A percentile compares a stretch with the other conserved stretches of the same genome.
These are phyloP conservation scores for Paraphaeosphaeria sporulosa DNA, from an alignment of 2,329 filamentous ascomycete genomes.

Conservation along the genomic window DNA sequence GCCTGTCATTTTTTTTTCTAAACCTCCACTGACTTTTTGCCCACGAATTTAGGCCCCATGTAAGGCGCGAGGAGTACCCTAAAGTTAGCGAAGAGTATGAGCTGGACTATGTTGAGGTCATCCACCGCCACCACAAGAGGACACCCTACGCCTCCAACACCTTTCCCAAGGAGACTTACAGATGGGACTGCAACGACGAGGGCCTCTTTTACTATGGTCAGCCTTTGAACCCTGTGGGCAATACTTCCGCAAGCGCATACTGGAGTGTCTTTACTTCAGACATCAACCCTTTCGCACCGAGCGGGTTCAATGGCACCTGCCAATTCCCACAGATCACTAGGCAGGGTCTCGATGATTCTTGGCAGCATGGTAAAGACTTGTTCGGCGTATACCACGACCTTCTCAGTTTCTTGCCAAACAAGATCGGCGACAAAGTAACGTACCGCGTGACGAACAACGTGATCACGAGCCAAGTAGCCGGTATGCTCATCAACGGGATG, in stretches of 20 bases:
- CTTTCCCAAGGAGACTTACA: conserved; percentile 75
- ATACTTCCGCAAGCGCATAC: conserved; percentile 64
- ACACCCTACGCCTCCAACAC: conserved; percentile 81
- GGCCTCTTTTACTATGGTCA: conserved; percentile 74
- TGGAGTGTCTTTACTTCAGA: conserved; percentile 70
- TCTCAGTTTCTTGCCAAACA: conserved; percentile 70
- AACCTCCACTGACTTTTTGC: neutral
- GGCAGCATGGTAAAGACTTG: conserved; percentile 78
- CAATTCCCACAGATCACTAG: conserved; percentile 83
- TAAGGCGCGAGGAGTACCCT: conserved; percentile 71
- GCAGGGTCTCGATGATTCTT: conserved; percentile 75
- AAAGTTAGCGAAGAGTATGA: conserved; percentile 63
- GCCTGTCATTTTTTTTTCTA: neutral
- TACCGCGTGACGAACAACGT: conserved; percentile 83
- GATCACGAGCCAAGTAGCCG: conserved; percentile 82
- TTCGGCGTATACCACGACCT: conserved; percentile 77
- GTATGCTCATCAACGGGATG: conserved; percentile 78
- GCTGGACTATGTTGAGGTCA: conserved; percentile 79
- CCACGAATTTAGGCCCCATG: conserved; percentile 66
- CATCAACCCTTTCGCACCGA: conserved; percentile 71
- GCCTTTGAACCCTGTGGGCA: conserved; percentile 58
- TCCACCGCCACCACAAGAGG: conserved; percentile 85
- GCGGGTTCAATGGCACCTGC: conserved; percentile 76
- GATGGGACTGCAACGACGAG: conserved; percentile 76
- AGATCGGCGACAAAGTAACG: conserved; percentile 55